Base-by-base conservation (phyloP, 1,139 yeast species). In the Candida sanyaensis region DNA sequence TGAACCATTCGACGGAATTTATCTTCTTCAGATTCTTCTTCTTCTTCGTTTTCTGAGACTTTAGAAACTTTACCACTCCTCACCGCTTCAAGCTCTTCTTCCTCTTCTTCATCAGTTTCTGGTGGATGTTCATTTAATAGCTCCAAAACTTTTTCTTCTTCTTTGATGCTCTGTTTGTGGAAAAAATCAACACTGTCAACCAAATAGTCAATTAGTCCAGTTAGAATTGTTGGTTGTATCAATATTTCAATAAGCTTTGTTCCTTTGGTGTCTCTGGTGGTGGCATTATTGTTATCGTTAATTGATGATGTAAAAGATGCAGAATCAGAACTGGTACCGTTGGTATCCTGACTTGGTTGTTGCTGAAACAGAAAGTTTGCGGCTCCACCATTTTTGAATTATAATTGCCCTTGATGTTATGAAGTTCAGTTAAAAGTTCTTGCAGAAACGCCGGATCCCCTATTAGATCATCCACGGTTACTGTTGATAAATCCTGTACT, bases 171-270 rank as follows among this genome's bases (percentile, higher is more conserved):
- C 45, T 63, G 58, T 8, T 64, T 62, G 44, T 73, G 62, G 54
- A 71, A 75, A 50, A 69, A 73, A 28, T 65, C 73, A 26, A 75
- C 79, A 54, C 79, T 71, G 23, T 55, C 50, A 29, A 62, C 68
- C 6, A 72, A 53, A 51, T 65, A 64, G 41, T 73, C 77, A 37
- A 72, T 58, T 31, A 75, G 65, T 3, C 79, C 80, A 44, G 61
- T 64, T 44, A 77, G 60, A 21, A 77, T 67, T 50, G 75, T 80
- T 17, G 80, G 80, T 53, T 75, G 80, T 44, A 75, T 63, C 37
- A 77, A 60, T 30, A 77, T 57, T 51, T 76, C 81, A 40, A 77
- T 52, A 39, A 77, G 61, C 53, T 74, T 75, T 37, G 69, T 68
- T 5, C 75, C 75, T 32, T 75, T 63, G 10, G 71, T 63, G 48